Conservation (phyloP, 208 protist genomes). For the Acanthamoeba culbertsoni region DNA sequence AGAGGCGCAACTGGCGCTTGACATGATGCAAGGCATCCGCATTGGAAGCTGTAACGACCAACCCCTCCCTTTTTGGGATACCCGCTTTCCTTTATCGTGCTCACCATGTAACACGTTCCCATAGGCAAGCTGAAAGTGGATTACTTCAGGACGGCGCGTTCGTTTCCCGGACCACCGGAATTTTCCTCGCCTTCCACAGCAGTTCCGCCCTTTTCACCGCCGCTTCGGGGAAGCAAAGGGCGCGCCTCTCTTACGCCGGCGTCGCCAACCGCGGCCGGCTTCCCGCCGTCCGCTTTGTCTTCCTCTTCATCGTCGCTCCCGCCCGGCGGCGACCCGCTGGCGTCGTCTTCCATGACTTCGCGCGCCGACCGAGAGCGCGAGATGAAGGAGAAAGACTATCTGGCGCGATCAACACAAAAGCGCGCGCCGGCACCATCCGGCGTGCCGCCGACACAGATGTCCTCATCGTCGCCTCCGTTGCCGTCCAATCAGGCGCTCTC, state of each 20-base stretch:
- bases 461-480: neutral
- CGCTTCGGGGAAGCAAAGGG: neutral
- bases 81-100: neutral
- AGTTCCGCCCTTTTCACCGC: neutral
- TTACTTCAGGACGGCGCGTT: conserved; percentile 27
- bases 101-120: neutral
- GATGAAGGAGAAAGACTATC: neutral
- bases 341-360: neutral
- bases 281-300: neutral
- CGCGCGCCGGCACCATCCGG: too few species aligned
- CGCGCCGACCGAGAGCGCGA: neutral
- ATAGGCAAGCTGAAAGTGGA: conserved; percentile 36
- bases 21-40: conserved; percentile 27
- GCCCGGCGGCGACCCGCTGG: neutral
- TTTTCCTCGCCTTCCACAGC: neutral
- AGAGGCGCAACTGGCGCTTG: conserved; percentile 31
- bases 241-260: neutral
- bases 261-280: neutral
- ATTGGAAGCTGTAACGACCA: neutral
- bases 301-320: neutral
- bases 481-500: neutral
- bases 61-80: neutral
- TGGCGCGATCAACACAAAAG: too few species aligned
- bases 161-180: neutral
- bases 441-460: neutral